Evolutionary conservation across 768 basidiomycete genomes (phyloP).

Genomic region (Amanita phalloides): DNA sequence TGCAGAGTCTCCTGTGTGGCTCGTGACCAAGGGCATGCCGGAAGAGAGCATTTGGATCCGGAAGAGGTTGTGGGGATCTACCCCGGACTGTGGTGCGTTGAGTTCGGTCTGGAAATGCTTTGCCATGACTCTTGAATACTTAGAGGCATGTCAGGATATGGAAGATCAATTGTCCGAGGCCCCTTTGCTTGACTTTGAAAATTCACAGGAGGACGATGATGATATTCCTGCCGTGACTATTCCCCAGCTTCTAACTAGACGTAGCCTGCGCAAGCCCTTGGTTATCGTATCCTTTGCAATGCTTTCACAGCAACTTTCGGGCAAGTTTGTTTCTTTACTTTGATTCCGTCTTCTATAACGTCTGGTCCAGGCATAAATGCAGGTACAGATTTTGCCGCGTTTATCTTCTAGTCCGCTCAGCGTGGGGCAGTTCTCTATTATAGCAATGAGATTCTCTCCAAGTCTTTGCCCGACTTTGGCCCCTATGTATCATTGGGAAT

Average conservation of each 20-base stretch:
- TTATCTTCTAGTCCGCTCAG: background rate
- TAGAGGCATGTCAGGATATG: conserved; percentile 10
- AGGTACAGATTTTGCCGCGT: conserved; percentile 22
- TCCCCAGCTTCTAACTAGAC: conserved; percentile 36
- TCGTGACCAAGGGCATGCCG: conserved; percentile 35
- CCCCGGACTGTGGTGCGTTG: conserved; percentile 18
- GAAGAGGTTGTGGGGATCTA: conserved; percentile 42
- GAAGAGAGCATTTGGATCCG: conserved; percentile 39
- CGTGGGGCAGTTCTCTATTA: conserved; percentile 67
- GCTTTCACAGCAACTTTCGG: conserved; percentile 73
- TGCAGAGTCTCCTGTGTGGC: conserved; percentile 66
- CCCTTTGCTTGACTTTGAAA: conserved; percentile 19
- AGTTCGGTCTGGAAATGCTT: background rate
- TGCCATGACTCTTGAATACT: background rate
- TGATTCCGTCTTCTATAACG: conserved; percentile 3
- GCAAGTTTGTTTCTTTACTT: conserved; percentile 20
- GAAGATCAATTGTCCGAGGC: conserved; percentile 24
- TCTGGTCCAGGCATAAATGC: conserved; percentile 58
- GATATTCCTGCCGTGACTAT: conserved; percentile 31
- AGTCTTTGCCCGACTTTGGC: conserved; percentile 67
- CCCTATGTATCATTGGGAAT: conserved; percentile 80
- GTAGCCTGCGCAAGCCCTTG: conserved; percentile 52
- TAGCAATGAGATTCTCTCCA: conserved; percentile 79
- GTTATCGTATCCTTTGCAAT: conserved; percentile 60
- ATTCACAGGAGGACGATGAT: conserved; percentile 16